A percentile compares a stretch with the other conserved stretches of the same genome.
These are phyloP conservation scores for Thalia dealbata DNA, from an alignment of 176 grass and related monocot species.

Conservation along the genomic window DNA sequence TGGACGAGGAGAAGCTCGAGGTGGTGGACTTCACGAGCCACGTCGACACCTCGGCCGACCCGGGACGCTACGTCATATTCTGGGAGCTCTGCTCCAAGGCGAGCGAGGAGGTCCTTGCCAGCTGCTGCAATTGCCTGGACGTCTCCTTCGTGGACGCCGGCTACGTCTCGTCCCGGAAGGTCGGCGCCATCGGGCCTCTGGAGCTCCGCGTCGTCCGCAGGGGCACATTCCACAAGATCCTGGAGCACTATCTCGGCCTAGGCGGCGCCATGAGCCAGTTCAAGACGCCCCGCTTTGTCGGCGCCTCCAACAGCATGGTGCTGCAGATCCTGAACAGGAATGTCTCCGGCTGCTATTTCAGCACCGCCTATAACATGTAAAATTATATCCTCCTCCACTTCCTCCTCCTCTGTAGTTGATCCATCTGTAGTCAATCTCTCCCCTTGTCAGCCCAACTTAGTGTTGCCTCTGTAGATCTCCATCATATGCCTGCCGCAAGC, in stretches of 20 bases:
- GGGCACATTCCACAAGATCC: slow-evolving; percentile 78
- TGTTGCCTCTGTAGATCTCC: too few relatives aligned
- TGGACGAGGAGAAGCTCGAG: slow-evolving; percentile 85
- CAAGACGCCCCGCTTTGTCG: slow-evolving; percentile 77
- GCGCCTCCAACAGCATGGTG: slow-evolving; percentile 40
- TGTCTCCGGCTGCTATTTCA: slow-evolving; percentile 45
- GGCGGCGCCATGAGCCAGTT: slow-evolving; percentile 78
- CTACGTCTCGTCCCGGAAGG: slow-evolving; percentile 71
- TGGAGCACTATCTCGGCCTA: slow-evolving; percentile 56
- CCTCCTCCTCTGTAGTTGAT: too few relatives aligned
- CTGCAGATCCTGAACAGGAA: slow-evolving; percentile 65
- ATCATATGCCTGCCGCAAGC: too few relatives aligned
- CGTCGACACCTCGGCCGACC: slow-evolving; percentile 51
- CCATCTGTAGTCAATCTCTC: too few relatives aligned
- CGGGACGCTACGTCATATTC: slow-evolving; percentile 72
- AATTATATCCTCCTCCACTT: too few relatives aligned
- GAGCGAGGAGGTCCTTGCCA: slow-evolving; percentile 39
- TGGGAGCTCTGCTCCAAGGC: slow-evolving; percentile 69
- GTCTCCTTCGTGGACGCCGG: slow-evolving; percentile 70
- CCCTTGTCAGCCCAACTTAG: too few relatives aligned
- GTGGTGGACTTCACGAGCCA: slow-evolving; percentile 86
- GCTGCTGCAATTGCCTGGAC: slow-evolving; percentile 72
- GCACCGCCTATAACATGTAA: slow-evolving; percentile 44
- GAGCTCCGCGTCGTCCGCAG: slow-evolving; percentile 68
- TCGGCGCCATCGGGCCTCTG: slow-evolving; percentile 56